Evolutionary conservation across 106 monocot genomes (phyloP), one percentile per base, ranked within the genome.

Genomic region (Apostasia shenzhenica): DNA sequence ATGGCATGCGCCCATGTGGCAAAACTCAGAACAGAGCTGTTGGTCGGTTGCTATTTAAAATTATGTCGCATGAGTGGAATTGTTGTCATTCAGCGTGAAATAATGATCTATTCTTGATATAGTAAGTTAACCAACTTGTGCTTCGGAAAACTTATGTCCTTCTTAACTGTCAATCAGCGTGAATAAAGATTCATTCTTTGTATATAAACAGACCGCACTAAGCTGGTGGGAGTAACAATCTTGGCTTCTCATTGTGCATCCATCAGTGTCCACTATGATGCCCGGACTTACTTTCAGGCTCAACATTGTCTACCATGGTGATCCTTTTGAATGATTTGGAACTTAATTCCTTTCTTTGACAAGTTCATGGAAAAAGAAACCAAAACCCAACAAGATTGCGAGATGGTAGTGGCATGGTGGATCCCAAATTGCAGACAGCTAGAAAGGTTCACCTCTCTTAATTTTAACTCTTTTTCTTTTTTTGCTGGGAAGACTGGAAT

Each of bases 361-460:
- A 95, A 95, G 70, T 95, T 95, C 49, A 92, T 95, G 95, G 95
- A n/a, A 95, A 75, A 95, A 95, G 81, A 95, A 95, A 70, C 84
- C 89, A 59, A 91, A 86, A 60, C 48, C 76, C 7, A 92, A 73
- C 68, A 70, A 78, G 50, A 85, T 72, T 59, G 79, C 78, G 73
- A 88, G 86, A 53, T 88, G 84, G 39, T 79, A 44, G 70, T 95
- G 95, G 95, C 92, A 95, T 81, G 95, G 95, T 67, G 95, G 95
- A 70, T 95, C 95, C 0, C 79, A 86, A 71, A 95, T 95, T 72
- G 95, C 95, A 41, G n/a, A 91, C 95, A 9, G 74, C 82, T 48
- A 78, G 68, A 73, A 95, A 92, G 95, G 95, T 95, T 53, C 65
- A 65, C 76, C 14, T 61, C 45, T 60, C 48, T 46, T 48, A 53